Evolutionary conservation across 192 early-diverging fungal genomes (phyloP).

Genomic region (Geosiphon pyriformis): DNA sequence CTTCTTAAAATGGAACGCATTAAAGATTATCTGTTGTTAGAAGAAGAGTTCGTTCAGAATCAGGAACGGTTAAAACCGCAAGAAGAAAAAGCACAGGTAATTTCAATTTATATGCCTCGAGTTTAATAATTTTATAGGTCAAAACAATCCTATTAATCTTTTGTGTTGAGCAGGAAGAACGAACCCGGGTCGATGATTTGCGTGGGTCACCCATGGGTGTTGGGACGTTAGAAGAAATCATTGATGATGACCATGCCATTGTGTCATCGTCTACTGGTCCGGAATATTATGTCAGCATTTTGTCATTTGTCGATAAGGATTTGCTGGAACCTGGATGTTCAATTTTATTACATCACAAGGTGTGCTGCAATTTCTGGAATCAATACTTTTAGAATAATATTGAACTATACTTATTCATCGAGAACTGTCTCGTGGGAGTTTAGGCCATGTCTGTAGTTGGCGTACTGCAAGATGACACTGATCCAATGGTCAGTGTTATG

Average conservation of each 20-base stretch:
- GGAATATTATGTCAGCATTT: constrained; percentile 96
- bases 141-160: neutral
- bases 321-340: constrained; percentile 95
- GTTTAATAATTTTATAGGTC: neutral
- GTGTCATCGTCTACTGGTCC: constrained; percentile 87
- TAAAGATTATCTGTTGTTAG: constrained; percentile 96
- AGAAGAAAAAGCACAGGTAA: constrained; percentile 73
- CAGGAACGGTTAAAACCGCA: constrained; percentile 97
- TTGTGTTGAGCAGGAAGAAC: constrained; percentile 68
- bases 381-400: neutral
- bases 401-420: neutral
- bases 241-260: constrained; percentile 99
- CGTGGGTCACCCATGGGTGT: constrained; percentile 97
- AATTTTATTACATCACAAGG: constrained; percentile 90
- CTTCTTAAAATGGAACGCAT: constrained; percentile 96
- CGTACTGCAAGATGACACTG: constrained; percentile 89
- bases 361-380: constrained; percentile 22
- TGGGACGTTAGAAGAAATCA: constrained; percentile 95
- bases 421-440: too few relatives aligned
- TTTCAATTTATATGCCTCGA: neutral
- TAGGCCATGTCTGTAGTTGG: constrained; percentile 86
- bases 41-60: constrained; percentile 99
- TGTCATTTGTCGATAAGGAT: constrained; percentile 99
- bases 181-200: constrained; percentile 90
- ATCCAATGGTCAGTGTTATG: constrained; percentile 99